Percentiles rank a stretch among this genome's conserved stretches.
Evolutionary conservation across 345 rosid species (phyloP).

Genomic region (Eucalyptus cloeziana): DNA sequence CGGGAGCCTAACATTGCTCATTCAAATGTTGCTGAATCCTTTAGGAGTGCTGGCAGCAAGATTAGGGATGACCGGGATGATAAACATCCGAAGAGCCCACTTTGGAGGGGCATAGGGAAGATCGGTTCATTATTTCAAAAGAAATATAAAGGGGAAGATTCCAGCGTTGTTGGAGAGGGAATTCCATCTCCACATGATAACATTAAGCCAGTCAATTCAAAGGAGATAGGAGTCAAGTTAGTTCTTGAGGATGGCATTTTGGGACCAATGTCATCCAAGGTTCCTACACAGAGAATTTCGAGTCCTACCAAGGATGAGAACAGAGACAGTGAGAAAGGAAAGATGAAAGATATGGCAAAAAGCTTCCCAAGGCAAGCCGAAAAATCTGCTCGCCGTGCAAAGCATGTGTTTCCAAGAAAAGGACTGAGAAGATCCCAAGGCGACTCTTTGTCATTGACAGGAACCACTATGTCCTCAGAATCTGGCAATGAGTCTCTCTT

Average conservation of each 20-base stretch:
- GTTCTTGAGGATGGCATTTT: conserved; percentile 34
- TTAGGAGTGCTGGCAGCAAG: conserved; percentile 18
- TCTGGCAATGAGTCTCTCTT: conserved; percentile 27
- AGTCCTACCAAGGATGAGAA: conserved; percentile 15
- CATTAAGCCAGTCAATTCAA: conserved; percentile 31
- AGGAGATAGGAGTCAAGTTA: conserved; percentile 32
- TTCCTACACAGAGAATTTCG: conserved; percentile 4
- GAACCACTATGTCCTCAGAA: conserved; percentile 10
- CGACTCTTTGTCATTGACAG: conserved; percentile 7
- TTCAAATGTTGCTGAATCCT: neutral
- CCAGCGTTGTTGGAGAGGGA: conserved; percentile 19
- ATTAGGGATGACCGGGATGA: conserved; percentile 32
- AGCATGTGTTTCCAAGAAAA: conserved; percentile 54
- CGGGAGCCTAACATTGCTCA: conserved; percentile 10
- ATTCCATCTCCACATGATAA: conserved; percentile 37
- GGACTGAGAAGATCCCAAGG: conserved; percentile 27
- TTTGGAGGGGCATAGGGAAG: conserved; percentile 44
- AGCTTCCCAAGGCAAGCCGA: conserved; percentile 44
- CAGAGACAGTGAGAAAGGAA: conserved; percentile 32
- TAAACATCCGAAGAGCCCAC: conserved; percentile 5
- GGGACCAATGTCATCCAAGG: conserved; percentile 13
- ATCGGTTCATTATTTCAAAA: conserved; percentile 35
- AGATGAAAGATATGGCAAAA: conserved; percentile 42
- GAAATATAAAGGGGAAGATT: conserved; percentile 26
- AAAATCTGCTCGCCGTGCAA: conserved; percentile 40